Percentiles rank a stretch among this genome's conserved stretches.
Conservation (phyloP, 345 rosid genomes). For the Salix suchowensis region DNA sequence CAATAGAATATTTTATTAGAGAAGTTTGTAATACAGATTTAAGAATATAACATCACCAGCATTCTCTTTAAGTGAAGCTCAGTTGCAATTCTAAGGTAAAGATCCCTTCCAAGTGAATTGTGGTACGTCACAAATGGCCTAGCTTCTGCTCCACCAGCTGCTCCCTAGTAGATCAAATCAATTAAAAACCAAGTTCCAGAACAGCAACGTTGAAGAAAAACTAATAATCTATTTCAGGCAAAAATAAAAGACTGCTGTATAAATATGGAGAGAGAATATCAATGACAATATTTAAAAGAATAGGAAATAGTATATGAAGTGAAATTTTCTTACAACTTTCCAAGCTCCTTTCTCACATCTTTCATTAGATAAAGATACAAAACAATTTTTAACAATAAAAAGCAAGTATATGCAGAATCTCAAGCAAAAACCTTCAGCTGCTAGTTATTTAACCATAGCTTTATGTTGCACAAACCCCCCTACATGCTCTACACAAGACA, state of each 20-base stretch:
- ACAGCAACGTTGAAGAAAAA: not conserved
- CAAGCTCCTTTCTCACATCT: too few relatives aligned
- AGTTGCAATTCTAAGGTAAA: conserved; percentile 88
- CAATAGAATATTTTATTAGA: too few relatives aligned
- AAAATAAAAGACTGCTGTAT: not conserved
- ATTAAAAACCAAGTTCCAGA: conserved; percentile 34
- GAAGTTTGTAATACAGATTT: not conserved
- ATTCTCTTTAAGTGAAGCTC: conserved; percentile 96
- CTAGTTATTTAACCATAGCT: too few relatives aligned
- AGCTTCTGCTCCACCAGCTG: conserved; percentile 99
- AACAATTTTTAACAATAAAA: too few relatives aligned
- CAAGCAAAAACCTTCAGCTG: too few relatives aligned
- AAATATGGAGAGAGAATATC: not conserved
- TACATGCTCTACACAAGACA: not conserved
- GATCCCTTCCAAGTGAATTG: conserved; percentile 92
- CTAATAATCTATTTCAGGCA: not conserved
- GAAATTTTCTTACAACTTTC: too few relatives aligned
- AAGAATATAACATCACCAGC: conserved; percentile 51
- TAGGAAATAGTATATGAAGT: too few relatives aligned
- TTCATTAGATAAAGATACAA: too few relatives aligned
- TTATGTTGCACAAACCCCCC: not conserved
- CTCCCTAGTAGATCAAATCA: conserved; percentile 64
- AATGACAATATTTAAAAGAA: not conserved
- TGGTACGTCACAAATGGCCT: conserved; percentile 90
- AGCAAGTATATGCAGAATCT: too few relatives aligned